Evolutionary conservation across 2,329 filamentous ascomycete species (phyloP), one percentile per base, ranked within the genome.

Genomic region (Hypoxylon sp.): DNA sequence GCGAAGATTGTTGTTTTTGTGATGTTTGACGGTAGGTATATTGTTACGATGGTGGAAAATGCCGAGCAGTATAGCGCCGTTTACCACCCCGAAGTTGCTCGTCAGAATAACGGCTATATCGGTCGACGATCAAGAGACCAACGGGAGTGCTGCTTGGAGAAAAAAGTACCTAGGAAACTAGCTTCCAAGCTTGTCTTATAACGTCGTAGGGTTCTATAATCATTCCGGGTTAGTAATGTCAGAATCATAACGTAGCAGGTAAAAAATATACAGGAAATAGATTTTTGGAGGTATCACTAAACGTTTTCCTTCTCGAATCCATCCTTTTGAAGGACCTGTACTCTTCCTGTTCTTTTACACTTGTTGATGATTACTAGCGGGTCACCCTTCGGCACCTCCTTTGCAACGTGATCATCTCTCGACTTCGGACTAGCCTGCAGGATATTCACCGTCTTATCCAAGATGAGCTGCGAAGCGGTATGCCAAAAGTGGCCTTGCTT

Each of bases 401-500:
- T 43, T 39, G 20, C 41, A 15, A 63, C 59, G 6, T 62, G 50
- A n/a, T 62, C 60, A 26, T 72, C 70, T 8, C 49, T 56, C n/a
- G 62, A 56, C 28, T 63, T 58, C 10, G 67, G 53, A 0, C 68
- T 59, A 4, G 61, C 64, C 17, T 71, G 59, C 1, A 72, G 30
- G 13, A 71, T 52, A 43, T 61, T 67, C 3, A 64, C 41, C 15
- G 68, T 70, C 34, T 70, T 60, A 7, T 71, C 68, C 1, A 70
- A 70, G 7, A 70, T 54, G n/a, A 70, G 53, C 46, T 71, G 70
- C 17, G 71, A 59, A 13, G 71, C 26, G 1, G 59, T 61, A 15
- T 71, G 71, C 70, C 71, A 72, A 22, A 68, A 69, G 13, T 70
- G 68, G 0, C 68, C 70, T 28, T 67, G 64, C 34, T 64, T 70